Base-by-base conservation (phyloP, 2,329 filamentous ascomycete species). In the Beauveria pseudobassiana region DNA sequence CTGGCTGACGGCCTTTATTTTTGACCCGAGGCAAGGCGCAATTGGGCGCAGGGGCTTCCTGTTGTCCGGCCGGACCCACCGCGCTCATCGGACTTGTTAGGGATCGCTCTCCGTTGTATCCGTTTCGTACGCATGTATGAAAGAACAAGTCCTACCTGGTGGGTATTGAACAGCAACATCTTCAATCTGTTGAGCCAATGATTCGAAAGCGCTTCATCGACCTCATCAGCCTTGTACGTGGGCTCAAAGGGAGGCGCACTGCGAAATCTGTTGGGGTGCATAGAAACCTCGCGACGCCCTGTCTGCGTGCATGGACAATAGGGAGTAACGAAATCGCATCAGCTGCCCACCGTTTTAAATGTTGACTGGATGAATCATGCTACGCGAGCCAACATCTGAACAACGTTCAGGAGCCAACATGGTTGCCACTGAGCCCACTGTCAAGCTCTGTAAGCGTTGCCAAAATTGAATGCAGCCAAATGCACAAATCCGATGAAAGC, bases 11-110 rank as follows among this genome's bases (percentile, higher is more conserved):
- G 24, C 40, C 26, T 24, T 18, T 43, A 34, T 26, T 52, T 51
- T 45, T 51, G 24, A 18, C 34, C 57, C 57, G 57, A 59, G 57
- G 57, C 57, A 52, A 45, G 57, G 18, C 57, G 48, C 48, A 26
- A 28, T 30, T 20, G 5, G 40, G 52, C 40, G 34, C 46, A 34
- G n/a, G 43, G 16, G 22, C 57, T 52, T 59, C 38, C 57, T 22
- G 38, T 38, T 16, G 34, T 16, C 10, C 26, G 40, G 14, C 38
- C 57, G 57, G 57, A 52, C 57, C 57, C 57, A 58, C 46, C 40
- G 5, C 24, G 5, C 40, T 45, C 34, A 42, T 22, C 45, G 55
- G 55, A 58, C 30, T 58, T 58, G 28, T 58, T 49, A 49, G 14
- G 45, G 7, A 49, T 49, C 30, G n/a, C 30, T 58, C 45, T 49